These are phyloP conservation scores for Metarhizium robertsii DNA, from an alignment of 2,329 filamentous ascomycete species.

Conservation along the genomic window DNA sequence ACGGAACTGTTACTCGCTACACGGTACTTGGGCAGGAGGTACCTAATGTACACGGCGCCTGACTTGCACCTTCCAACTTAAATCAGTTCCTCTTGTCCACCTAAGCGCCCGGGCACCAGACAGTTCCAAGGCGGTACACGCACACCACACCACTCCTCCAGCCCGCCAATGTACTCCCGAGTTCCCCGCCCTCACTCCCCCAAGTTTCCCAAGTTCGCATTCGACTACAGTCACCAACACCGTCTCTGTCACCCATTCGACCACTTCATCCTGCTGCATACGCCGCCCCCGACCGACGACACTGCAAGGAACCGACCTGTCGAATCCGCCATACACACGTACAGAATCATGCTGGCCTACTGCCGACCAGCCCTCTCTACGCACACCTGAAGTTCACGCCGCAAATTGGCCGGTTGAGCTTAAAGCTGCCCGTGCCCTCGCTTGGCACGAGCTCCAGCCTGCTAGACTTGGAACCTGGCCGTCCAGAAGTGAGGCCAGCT, in stretches of 20 bases:
- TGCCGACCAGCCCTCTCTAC: neutral
- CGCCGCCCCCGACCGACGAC: neutral
- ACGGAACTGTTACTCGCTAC: too few species aligned
- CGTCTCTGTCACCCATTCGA: neutral
- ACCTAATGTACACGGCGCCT: neutral
- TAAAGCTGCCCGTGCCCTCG: neutral
- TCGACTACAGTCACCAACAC: neutral
- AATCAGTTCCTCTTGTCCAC: too few species aligned
- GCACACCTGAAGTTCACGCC: neutral
- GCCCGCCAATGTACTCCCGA: neutral
- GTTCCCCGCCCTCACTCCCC: neutral
- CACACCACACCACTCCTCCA: neutral
- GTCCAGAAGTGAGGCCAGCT: neutral
- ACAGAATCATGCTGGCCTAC: neutral
- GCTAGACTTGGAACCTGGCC: neutral
- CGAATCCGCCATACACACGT: neutral
- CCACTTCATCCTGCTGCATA: neutral
- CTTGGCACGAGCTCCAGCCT: neutral
- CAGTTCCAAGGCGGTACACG: neutral
- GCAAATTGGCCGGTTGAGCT: neutral
- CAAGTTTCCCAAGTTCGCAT: neutral
- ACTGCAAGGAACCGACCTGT: neutral
- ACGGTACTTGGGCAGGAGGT: too few species aligned
- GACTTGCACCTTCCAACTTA: too few species aligned
- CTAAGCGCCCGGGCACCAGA: too few species aligned